A percentile compares a stretch with the other conserved stretches of the same genome.
phyloP scores from a whole-genome alignment of 208 protist species.

The Trypanosoma theileri region DNA sequence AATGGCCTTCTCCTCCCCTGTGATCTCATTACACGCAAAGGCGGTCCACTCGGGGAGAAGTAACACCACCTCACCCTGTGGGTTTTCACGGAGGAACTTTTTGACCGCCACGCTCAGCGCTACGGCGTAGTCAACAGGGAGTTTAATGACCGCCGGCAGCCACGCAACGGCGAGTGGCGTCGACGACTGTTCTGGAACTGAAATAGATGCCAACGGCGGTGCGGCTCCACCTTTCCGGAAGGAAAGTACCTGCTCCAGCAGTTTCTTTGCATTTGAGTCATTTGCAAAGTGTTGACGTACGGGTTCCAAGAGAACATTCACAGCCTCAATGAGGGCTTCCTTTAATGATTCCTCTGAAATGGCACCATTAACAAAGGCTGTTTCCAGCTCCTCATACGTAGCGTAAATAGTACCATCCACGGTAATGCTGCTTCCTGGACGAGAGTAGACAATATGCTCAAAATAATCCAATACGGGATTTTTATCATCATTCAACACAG shows the following conservation, averaged over 20 bases:
- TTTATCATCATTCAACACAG: constrained; percentile 68
- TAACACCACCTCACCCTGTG: constrained; percentile 52
- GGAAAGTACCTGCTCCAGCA: constrained; percentile 90
- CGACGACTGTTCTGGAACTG: constrained; percentile 18
- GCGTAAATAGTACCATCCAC: constrained; percentile 61
- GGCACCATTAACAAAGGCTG: constrained; percentile 60
- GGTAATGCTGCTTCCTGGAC: constrained; percentile 37
- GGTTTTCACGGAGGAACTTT: constrained; percentile 54
- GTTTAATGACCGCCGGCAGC: constrained; percentile 61
- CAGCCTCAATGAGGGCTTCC: constrained; percentile 59
- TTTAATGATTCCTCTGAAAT: constrained; percentile 88
- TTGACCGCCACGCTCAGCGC: constrained; percentile 44
- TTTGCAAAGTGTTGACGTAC: constrained; percentile 93
- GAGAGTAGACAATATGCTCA: constrained; percentile 89
- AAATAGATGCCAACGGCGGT: constrained; percentile 2
- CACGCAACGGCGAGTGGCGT: constrained; percentile 68
- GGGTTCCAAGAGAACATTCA: constrained; percentile 94
- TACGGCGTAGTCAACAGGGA: constrained; percentile 63
- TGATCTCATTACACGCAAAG: constrained; percentile 62
- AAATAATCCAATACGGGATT: constrained; percentile 97
- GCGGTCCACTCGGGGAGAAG: constrained; percentile 85
- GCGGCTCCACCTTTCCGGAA: constrained; percentile 52
- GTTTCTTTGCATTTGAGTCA: constrained; percentile 73
- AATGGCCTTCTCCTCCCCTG: constrained; percentile 80
- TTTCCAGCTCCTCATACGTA: constrained; percentile 81